Evolutionary conservation across 306 rosid genomes (phyloP).

Genomic region (barrel medic (Medicago truncatula)): MtrunA17r5.0-ANR NC_053042.1:14401001-14401500

Average conservation of each 20-base stretch:
- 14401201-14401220: slow-evolving; percentile 61
- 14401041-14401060: slow-evolving; percentile 40
- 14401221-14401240: slow-evolving; percentile 75
- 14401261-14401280: slow-evolving; percentile 67
- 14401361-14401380: no score
- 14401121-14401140: slow-evolving; percentile 77
- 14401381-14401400: slow-evolving; percentile 55
- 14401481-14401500: no score
- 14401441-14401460: no score
- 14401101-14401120: slow-evolving; percentile 63
- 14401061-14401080: slow-evolving; percentile 61
- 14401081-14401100: slow-evolving; percentile 46
- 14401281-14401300: slow-evolving; percentile 65
- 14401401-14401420: slow-evolving; percentile 41
- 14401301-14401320: slow-evolving; percentile 57
- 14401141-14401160: slow-evolving; percentile 84
- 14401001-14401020: slow-evolving; percentile 79
- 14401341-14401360: slow-evolving; percentile 56
- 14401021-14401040: slow-evolving; percentile 50
- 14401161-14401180: slow-evolving; percentile 70
- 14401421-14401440: no score
- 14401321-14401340: slow-evolving; percentile 59
- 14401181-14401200: slow-evolving; percentile 68
- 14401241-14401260: slow-evolving; percentile 77
- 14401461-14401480: no score